Percentiles rank a stretch among this genome's conserved stretches.
These are phyloP conservation scores for Umbelopsis isabellina DNA, from an alignment of 192 early-diverging fungal genomes.

Conservation along the genomic window DNA sequence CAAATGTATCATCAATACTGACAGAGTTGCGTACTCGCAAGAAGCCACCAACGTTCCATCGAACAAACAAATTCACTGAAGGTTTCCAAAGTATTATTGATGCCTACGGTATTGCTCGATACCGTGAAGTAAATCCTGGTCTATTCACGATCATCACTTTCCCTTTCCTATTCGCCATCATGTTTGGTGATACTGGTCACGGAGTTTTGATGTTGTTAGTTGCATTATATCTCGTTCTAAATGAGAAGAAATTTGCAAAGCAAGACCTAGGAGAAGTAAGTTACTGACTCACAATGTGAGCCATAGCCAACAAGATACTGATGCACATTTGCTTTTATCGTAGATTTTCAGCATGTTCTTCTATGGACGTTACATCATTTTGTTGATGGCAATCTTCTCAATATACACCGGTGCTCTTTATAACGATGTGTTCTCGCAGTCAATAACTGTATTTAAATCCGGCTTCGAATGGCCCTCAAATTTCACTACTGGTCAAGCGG, in stretches of 20 bases:
- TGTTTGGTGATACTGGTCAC: slow-evolving; percentile 99
- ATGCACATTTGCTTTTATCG: background rate
- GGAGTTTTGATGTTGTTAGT: slow-evolving; percentile 83
- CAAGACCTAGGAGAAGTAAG: slow-evolving; percentile 78
- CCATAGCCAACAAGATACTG: background rate
- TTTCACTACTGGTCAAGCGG: slow-evolving; percentile 55
- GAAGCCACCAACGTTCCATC: slow-evolving; percentile 93
- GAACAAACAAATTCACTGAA: slow-evolving; percentile 95
- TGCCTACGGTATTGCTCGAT: slow-evolving; percentile 95
- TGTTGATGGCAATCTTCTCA: slow-evolving; percentile 97
- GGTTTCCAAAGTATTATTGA: slow-evolving; percentile 98
- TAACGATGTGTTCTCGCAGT: slow-evolving; percentile 96
- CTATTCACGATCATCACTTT: slow-evolving; percentile 96
- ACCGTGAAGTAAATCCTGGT: slow-evolving; percentile 98
- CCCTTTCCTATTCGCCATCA: slow-evolving; percentile 99
- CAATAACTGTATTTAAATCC: slow-evolving; percentile 71
- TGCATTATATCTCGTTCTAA: slow-evolving; percentile 74
- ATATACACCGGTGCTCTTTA: slow-evolving; percentile 97
- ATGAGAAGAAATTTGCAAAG: slow-evolving; percentile 80
- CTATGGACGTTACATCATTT: slow-evolving; percentile 95
- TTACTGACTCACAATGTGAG: background rate
- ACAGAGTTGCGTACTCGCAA: slow-evolving; percentile 84
- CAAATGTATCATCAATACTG: slow-evolving; percentile 86
- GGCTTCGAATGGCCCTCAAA: slow-evolving; percentile 80
- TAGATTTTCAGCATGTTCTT: slow-evolving; percentile 89